Evolutionary conservation across 768 basidiomycete genomes (phyloP), one percentile per base, ranked within the genome.

Genomic region (Lactifluus rugatus): DNA sequence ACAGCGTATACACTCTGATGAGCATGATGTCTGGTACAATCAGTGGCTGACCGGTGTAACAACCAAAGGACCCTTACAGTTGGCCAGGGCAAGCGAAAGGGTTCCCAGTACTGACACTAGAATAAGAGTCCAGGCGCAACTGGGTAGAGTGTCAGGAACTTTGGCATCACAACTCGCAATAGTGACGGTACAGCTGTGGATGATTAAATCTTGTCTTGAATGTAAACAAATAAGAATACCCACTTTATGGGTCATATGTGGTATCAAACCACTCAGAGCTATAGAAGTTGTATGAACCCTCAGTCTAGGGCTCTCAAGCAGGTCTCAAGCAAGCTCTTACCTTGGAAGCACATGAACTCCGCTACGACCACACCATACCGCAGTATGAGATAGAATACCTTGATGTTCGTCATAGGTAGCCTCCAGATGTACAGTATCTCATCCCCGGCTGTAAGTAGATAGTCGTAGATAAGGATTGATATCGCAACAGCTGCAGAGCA

Each of bases 381-480:
- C 50, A 75, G 66, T 7, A 76, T 41, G 16, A 79, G 60, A 64
- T 75, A 77, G 5, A 73, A 65, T n/a, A 72, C 50, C 51, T 77
- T 79, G 4, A 72, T 65, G 21, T 68, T 65, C 0, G 72, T 72
- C 50, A 65, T 56, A 39, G 68, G 70, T 0, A 73, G 72, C n/a
- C 61, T 66, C 76, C 78, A 79, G 16, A 78, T 70, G 46, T 72
- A 69, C 39, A 66, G 57, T 14, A 77, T 68, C 61, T 78, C 78
- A 36, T 77, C 73, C 7, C 62, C 61, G 25, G 78, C 66, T 6
- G 74, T 71, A 23, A 78, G 62, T 11, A 73, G 16, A 51, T 78
- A 73, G 61, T 79, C 75, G 58, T 76, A 78, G 2, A 75, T 26
- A 6, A 77, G 63, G n/a, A 75, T 62, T 3, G 65, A 48, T 31